Percentiles rank a stretch among this genome's conserved stretches.
Conservation (phyloP, 441 rosid species). For the Corymbia calophylla region DNA sequence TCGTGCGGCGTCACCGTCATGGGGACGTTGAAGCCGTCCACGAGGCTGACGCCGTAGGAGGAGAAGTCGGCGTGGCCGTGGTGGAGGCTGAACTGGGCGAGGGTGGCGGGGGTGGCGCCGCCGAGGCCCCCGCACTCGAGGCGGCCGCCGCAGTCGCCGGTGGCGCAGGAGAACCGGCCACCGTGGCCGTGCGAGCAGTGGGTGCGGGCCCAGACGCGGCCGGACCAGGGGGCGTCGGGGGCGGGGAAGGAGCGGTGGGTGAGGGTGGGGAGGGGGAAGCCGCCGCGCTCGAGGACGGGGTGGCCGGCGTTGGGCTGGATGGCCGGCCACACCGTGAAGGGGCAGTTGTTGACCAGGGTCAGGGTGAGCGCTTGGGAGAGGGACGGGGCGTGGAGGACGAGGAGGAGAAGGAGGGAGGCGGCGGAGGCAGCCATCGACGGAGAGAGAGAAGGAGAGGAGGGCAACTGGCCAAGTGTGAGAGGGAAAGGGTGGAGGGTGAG, state of each 20-base stretch:
- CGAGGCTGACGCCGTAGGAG: conserved; percentile 56
- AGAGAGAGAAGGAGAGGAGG: neutral
- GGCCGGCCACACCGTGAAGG: conserved; percentile 60
- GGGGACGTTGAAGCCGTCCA: conserved; percentile 61
- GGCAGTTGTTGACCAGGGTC: conserved; percentile 68
- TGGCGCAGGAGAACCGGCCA: conserved; percentile 32
- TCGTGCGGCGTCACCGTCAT: conserved; percentile 73
- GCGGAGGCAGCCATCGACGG: neutral
- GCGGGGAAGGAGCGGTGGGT: conserved; percentile 49
- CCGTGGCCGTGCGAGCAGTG: conserved; percentile 21
- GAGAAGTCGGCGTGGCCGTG: conserved; percentile 43
- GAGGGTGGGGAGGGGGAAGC: conserved; percentile 34
- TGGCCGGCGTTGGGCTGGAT: conserved; percentile 65
- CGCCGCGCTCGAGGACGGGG: conserved; percentile 53
- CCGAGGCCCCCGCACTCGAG: conserved; percentile 60
- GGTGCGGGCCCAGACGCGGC: conserved; percentile 66
- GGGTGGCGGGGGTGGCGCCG: conserved; percentile 44
- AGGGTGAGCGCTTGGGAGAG: conserved; percentile 20
- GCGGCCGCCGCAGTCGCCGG: conserved; percentile 60
- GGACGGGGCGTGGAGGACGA: neutral
- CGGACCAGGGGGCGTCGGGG: conserved; percentile 55
- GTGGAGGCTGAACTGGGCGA: conserved; percentile 48
- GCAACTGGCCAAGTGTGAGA: neutral
- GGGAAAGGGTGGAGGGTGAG: neutral
- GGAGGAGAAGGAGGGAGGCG: conserved; percentile 7